A percentile compares a stretch with the other conserved stretches of the same genome.
Evolutionary conservation across 371 early-diverging fungal genomes (phyloP).

Genomic region (Lichtheimia hyalospora): DNA sequence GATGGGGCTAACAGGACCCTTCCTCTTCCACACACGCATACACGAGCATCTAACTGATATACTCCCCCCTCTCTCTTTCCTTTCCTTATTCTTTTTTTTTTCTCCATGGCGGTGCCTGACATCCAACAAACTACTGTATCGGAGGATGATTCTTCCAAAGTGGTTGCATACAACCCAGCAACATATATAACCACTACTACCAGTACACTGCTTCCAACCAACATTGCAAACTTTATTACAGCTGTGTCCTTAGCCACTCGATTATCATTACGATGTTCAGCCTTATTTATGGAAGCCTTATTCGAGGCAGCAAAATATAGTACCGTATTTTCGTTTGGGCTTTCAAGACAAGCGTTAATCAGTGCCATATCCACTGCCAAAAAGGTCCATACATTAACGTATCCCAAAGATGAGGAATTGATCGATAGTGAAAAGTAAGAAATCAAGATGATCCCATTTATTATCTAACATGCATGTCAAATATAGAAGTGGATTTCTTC

Average conservation of each 20-base stretch:
- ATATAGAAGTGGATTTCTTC: conserved; percentile 41
- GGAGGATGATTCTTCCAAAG: no score
- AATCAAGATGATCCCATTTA: neutral
- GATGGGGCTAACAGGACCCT: no score
- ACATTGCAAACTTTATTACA: conserved; percentile 43
- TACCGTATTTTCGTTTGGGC: conserved; percentile 58
- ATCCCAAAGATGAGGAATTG: neutral
- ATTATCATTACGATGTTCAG: conserved; percentile 41
- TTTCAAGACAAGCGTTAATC: conserved; percentile 56
- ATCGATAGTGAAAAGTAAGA: conserved; percentile 10
- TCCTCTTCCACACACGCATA: no score
- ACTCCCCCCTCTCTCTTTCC: no score
- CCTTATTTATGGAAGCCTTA: conserved; percentile 48
- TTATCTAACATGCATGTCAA: no score
- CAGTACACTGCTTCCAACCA: conserved; percentile 38
- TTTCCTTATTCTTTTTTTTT: no score
- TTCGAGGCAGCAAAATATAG: conserved; percentile 64
- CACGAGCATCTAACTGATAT: no score
- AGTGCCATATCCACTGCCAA: conserved; percentile 60
- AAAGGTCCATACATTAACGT: conserved; percentile 45
- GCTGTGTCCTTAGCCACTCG: conserved; percentile 42
- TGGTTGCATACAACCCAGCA: conserved; percentile 1
- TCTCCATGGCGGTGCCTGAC: no score
- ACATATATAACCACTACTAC: neutral
- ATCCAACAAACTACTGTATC: no score